These are phyloP conservation scores for Linum tenue DNA, from an alignment of 345 rosid genomes.

Conservation along the genomic window DNA sequence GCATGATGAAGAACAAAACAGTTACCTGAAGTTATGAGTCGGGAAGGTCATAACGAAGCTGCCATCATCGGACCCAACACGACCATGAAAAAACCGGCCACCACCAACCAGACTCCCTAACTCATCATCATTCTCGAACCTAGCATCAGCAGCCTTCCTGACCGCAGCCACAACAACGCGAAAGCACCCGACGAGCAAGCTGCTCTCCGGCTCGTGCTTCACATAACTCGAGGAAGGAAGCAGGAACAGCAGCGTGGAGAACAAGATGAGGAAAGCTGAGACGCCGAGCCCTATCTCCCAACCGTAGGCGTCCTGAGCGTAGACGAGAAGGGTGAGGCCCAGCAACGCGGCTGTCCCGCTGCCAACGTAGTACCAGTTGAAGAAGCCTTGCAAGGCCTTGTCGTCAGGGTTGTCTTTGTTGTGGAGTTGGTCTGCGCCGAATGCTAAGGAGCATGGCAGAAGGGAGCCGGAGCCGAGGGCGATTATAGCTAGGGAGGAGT, in stretches of 20 bases:
- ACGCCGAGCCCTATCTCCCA: slow-evolving; percentile 48
- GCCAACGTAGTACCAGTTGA: slow-evolving; percentile 51
- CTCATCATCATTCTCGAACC: background rate
- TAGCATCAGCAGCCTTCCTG: slow-evolving; percentile 14
- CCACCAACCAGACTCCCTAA: background rate
- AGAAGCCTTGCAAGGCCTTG: slow-evolving; percentile 35
- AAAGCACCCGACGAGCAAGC: slow-evolving; percentile 34
- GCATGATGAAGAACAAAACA: too few relatives aligned
- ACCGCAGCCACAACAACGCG: slow-evolving; percentile 32
- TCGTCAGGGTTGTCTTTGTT: slow-evolving; percentile 24
- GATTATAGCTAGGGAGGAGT: slow-evolving; percentile 21
- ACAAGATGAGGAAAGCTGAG: slow-evolving; percentile 38
- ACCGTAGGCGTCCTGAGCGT: slow-evolving; percentile 32
- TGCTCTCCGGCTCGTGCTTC: slow-evolving; percentile 30
- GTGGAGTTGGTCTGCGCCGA: slow-evolving; percentile 31
- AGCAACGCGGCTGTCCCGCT: slow-evolving; percentile 32
- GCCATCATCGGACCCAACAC: too few relatives aligned
- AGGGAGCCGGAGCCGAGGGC: slow-evolving; percentile 27
- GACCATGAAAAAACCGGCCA: background rate
- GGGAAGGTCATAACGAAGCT: background rate
- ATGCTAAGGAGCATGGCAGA: slow-evolving; percentile 26
- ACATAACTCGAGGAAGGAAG: slow-evolving; percentile 36
- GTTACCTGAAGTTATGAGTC: background rate
- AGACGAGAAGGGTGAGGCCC: slow-evolving; percentile 31
- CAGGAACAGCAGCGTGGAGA: slow-evolving; percentile 25